Evolutionary conservation across 2,329 filamentous ascomycete genomes (phyloP).

Genomic region (Ophiostoma perfectum): DNA sequence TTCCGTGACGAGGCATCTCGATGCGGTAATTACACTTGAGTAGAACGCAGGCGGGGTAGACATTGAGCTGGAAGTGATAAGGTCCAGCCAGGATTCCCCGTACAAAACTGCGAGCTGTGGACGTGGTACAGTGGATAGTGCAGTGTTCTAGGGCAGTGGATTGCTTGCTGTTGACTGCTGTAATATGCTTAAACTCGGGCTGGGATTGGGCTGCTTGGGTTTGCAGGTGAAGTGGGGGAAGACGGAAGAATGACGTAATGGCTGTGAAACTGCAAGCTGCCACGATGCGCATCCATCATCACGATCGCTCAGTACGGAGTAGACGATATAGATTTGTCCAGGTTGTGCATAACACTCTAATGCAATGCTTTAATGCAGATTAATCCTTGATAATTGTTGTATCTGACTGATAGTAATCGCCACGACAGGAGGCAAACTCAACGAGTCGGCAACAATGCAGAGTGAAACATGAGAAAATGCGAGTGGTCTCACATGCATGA

Average conservation of each 20-base stretch:
- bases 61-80: background rate
- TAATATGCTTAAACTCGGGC: background rate
- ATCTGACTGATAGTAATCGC: background rate
- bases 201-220: background rate
- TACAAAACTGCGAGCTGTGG: background rate
- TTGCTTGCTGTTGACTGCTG: too few relatives aligned
- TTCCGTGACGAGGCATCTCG: background rate
- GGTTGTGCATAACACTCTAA: too few relatives aligned
- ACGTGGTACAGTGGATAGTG: background rate
- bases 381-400: background rate
- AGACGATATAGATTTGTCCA: too few relatives aligned
- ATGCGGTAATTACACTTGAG: background rate
- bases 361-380: too few relatives aligned
- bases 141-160: too few relatives aligned
- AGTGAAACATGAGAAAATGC: background rate
- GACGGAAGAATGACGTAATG: conserved; percentile 2
- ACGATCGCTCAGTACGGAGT: background rate
- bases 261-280: background rate
- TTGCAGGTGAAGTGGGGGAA: background rate
- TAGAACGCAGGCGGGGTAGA: conserved; percentile 1
- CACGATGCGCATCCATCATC: background rate
- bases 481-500: background rate
- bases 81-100: conserved; percentile 2
- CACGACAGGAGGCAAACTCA: too few relatives aligned
- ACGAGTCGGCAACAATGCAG: background rate